Evolutionary conservation across 768 basidiomycete genomes (phyloP).

Genomic region (Termitomyces heimii): DNA sequence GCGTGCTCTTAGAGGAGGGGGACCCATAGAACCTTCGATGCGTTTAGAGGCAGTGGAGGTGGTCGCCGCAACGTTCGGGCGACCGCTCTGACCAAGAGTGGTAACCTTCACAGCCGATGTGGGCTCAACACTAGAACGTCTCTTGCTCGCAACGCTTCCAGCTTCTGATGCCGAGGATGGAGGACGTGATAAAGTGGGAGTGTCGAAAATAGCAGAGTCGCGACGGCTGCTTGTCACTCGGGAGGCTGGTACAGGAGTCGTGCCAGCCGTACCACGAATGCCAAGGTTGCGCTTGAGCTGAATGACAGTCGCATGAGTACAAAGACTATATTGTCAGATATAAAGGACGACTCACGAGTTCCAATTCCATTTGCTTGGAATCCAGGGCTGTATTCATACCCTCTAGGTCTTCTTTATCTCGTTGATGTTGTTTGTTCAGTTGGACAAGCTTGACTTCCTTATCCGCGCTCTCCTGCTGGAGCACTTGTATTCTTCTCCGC

Average conservation of each 20-base stretch:
- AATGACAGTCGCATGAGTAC: background rate
- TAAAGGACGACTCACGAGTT: constrained; percentile 53
- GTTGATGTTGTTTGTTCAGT: constrained; percentile 62
- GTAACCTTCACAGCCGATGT: constrained; percentile 24
- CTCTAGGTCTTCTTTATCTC: constrained; percentile 69
- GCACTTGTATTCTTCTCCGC: constrained; percentile 55
- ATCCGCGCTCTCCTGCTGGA: constrained; percentile 79
- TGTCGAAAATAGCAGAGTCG: constrained; percentile 52
- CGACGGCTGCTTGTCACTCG: constrained; percentile 37
- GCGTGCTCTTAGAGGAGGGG: constrained; percentile 36
- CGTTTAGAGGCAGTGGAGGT: constrained; percentile 19
- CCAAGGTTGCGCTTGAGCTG: constrained; percentile 63
- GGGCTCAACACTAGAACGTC: constrained; percentile 28
- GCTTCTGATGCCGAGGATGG: constrained; percentile 51
- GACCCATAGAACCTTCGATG: constrained; percentile 44
- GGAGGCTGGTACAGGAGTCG: constrained; percentile 45
- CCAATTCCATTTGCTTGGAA: constrained; percentile 91
- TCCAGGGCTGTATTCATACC: constrained; percentile 91
- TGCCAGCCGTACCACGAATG: constrained; percentile 49
- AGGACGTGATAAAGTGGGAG: constrained; percentile 46
- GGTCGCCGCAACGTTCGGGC: constrained; percentile 29
- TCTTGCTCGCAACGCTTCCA: constrained; percentile 31
- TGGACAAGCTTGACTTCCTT: constrained; percentile 79
- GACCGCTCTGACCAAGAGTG: constrained; percentile 46
- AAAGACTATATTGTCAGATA: background rate